Evolutionary conservation across 2,329 filamentous ascomycete genomes (phyloP).

Genomic region (Hypoxylon rubiginosum): DNA sequence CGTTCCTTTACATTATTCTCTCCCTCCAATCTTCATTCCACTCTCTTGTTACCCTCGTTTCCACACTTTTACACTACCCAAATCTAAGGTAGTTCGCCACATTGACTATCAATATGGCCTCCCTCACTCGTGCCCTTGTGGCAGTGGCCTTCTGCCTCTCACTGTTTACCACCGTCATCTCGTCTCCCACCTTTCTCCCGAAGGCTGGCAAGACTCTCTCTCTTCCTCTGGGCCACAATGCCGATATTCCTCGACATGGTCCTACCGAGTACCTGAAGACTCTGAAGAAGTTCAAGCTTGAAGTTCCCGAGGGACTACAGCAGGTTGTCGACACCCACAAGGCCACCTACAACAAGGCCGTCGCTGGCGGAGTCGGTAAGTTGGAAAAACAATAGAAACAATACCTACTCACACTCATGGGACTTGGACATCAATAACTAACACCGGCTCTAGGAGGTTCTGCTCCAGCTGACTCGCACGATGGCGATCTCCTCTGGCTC

Average conservation of each 20-base stretch:
- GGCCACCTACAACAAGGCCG: slow-evolving; percentile 30
- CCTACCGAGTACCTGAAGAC: slow-evolving; percentile 50
- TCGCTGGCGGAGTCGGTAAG: slow-evolving; percentile 31
- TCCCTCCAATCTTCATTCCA: neutral
- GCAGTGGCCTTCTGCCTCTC: slow-evolving; percentile 41
- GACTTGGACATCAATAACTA: slow-evolving; percentile 16
- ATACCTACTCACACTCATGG: neutral
- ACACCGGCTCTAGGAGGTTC: slow-evolving; percentile 49
- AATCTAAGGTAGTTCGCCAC: slow-evolving; percentile 6
- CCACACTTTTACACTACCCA: neutral
- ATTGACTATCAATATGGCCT: slow-evolving; percentile 36
- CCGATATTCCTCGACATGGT: slow-evolving; percentile 45
- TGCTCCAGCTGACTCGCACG: slow-evolving; percentile 54
- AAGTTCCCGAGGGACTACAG: slow-evolving; percentile 49
- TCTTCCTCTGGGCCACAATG: slow-evolving; percentile 46
- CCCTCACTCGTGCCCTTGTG: slow-evolving; percentile 33
- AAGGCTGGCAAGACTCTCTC: slow-evolving; percentile 44
- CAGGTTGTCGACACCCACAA: slow-evolving; percentile 47
- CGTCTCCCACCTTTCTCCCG: slow-evolving; percentile 26
- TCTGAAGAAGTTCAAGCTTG: slow-evolving; percentile 52
- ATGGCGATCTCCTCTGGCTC: slow-evolving; percentile 60
- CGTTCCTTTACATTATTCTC: neutral
- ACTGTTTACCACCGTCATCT: slow-evolving; percentile 34
- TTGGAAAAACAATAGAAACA: no score
- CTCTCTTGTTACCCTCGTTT: neutral